These are phyloP conservation scores for Chlorociboria aeruginascens DNA, from an alignment of 495 filamentous ascomycete genomes.

Conservation along the genomic window DNA sequence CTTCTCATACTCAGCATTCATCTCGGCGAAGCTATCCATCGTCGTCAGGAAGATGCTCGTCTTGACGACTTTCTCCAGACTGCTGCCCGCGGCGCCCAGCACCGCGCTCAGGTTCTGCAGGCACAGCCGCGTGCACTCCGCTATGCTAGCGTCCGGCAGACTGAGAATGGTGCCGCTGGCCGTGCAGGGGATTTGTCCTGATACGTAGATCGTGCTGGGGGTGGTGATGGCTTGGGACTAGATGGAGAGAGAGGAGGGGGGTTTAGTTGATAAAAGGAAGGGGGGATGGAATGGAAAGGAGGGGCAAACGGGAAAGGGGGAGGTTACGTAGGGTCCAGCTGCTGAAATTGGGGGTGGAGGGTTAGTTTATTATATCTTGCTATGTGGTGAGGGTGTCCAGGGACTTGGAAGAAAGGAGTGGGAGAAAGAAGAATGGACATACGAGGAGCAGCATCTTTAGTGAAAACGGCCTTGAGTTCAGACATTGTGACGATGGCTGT, in stretches of 20 bases:
- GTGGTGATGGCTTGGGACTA: conserved; percentile 75
- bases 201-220: conserved; percentile 75
- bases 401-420: neutral
- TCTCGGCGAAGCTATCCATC: conserved; percentile 59
- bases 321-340: conserved; percentile 46
- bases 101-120: conserved; percentile 55
- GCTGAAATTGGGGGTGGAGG: conserved; percentile 20
- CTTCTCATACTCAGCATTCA: conserved; percentile 69
- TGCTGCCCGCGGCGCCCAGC: conserved; percentile 49
- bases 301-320: too few relatives aligned
- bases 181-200: conserved; percentile 84
- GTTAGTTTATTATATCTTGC: neutral
- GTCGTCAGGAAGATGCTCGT: conserved; percentile 56
- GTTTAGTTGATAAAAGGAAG: neutral
- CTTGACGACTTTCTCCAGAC: conserved; percentile 54
- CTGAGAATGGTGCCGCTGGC: conserved; percentile 43
- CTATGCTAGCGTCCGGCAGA: conserved; percentile 63
- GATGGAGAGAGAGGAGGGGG: conserved; percentile 1
- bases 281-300: neutral
- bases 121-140: conserved; percentile 55
- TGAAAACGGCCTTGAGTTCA: conserved; percentile 29
- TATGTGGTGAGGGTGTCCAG: neutral
- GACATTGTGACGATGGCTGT: conserved; percentile 11
- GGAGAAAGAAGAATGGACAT: conserved; percentile 21
- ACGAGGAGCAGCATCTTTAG: conserved; percentile 42